Percentiles rank a stretch among this genome's conserved stretches.
Evolutionary conservation across 306 rosid species (phyloP).

Genomic region (Vigna unguiculata): DNA sequence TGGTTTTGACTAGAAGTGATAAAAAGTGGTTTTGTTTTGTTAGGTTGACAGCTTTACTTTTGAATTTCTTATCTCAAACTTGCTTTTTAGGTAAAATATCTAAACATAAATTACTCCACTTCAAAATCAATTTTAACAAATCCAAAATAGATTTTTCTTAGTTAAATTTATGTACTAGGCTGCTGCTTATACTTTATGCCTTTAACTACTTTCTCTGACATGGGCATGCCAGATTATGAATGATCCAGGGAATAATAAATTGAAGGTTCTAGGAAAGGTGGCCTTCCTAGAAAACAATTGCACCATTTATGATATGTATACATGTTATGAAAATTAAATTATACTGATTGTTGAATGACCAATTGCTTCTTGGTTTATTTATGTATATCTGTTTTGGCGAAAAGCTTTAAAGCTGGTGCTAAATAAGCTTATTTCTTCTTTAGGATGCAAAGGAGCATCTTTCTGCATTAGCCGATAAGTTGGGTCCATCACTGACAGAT

Average conservation of each 20-base stretch:
- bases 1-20: background rate
- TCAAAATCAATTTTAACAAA: background rate
- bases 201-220: background rate
- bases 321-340: constrained; percentile 23
- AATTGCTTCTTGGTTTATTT: constrained; percentile 36
- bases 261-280: constrained; percentile 1
- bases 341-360: constrained; percentile 26
- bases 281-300: constrained; percentile 2
- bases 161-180: background rate
- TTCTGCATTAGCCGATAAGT: constrained; percentile 93
- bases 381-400: constrained; percentile 20
- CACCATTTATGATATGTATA: constrained; percentile 20
- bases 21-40: background rate
- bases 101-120: background rate
- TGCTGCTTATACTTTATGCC: constrained; percentile 27
- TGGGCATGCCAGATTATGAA: constrained; percentile 14
- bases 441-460: constrained; percentile 99
- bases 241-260: constrained; percentile 9
- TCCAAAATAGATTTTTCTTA: background rate
- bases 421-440: constrained; percentile 49
- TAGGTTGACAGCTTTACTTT: background rate
- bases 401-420: constrained; percentile 45
- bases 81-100: background rate
- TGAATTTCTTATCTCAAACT: background rate
- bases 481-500: constrained; percentile 89